Conservation (phyloP, 371 early-diverging fungal genomes). For the Mortierella sp. region DNA sequence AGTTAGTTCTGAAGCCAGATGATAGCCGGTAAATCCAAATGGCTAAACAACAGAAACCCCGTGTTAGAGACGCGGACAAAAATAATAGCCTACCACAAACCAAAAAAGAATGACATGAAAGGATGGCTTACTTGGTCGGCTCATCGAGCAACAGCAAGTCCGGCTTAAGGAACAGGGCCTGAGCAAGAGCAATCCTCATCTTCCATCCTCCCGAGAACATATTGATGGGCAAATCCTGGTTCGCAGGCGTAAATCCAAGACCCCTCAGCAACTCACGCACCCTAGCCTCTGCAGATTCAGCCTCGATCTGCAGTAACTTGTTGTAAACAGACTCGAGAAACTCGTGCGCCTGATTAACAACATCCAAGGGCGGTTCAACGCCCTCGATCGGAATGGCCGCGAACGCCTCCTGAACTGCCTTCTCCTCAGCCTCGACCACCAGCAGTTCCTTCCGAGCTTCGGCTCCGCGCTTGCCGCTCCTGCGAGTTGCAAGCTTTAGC, state of each 20-base stretch:
- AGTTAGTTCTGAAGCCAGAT: slow-evolving; percentile 86
- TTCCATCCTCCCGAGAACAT: slow-evolving; percentile 93
- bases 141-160: slow-evolving; percentile 91
- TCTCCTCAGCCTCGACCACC: slow-evolving; percentile 68
- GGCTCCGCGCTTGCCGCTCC: slow-evolving; percentile 87
- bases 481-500: slow-evolving; percentile 76
- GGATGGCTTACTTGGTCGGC: slow-evolving; percentile 67
- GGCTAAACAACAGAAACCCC: slow-evolving; percentile 62
- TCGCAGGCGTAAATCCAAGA: slow-evolving; percentile 70
- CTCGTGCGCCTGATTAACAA: slow-evolving; percentile 68
- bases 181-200: slow-evolving; percentile 88
- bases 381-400: slow-evolving; percentile 34
- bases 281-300: slow-evolving; percentile 67
- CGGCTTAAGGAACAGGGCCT: slow-evolving; percentile 82
- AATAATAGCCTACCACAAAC: not conserved
- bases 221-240: slow-evolving; percentile 60
- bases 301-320: slow-evolving; percentile 62
- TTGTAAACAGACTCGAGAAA: slow-evolving; percentile 71
- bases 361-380: slow-evolving; percentile 62
- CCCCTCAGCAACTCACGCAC: slow-evolving; percentile 74
- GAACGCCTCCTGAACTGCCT: slow-evolving; percentile 60
- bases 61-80: not conserved
- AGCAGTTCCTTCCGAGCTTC: slow-evolving; percentile 70
- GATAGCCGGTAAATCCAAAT: slow-evolving; percentile 86
- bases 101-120: not conserved